Conservation (phyloP, 2,329 filamentous ascomycete genomes). For the Epichloe hybrida region DNA sequence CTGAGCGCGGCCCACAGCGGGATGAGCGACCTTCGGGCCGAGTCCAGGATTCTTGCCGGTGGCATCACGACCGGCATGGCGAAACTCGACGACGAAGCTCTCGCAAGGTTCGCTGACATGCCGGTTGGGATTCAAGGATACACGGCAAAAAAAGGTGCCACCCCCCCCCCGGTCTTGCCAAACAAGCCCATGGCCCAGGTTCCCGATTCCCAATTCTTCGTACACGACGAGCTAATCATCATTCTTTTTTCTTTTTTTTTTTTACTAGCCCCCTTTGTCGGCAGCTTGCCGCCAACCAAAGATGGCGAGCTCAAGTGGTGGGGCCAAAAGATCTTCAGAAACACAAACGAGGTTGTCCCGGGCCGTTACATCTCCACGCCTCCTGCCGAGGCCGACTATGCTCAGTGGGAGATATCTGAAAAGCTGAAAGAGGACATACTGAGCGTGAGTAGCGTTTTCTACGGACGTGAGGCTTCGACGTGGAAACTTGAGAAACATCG, state of each 20-base stretch:
- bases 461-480: constrained; percentile 38
- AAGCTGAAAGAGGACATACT: constrained; percentile 44
- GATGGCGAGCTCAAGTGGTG: constrained; percentile 44
- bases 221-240: no score
- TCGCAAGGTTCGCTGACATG: constrained; percentile 31
- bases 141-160: constrained; percentile 18
- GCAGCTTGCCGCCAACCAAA: constrained; percentile 40
- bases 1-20: constrained; percentile 35
- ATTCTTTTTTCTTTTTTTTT: no score
- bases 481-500: constrained; percentile 50
- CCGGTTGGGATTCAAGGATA: constrained; percentile 34
- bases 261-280: constrained; percentile 40
- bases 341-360: constrained; percentile 37
- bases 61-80: constrained; percentile 47
- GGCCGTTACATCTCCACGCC: constrained; percentile 43
- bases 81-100: constrained; percentile 33
- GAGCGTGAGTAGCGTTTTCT: constrained; percentile 43
- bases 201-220: no score
- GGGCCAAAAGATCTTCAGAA: constrained; percentile 46
- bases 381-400: constrained; percentile 41
- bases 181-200: no score
- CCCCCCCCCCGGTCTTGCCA: no score
- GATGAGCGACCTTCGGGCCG: constrained; percentile 33
- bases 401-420: constrained; percentile 46
- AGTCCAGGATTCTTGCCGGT: constrained; percentile 40